These are phyloP conservation scores for Ceratocystis huliohia DNA, from an alignment of 2,329 filamentous ascomycete genomes.

Conservation along the genomic window DNA sequence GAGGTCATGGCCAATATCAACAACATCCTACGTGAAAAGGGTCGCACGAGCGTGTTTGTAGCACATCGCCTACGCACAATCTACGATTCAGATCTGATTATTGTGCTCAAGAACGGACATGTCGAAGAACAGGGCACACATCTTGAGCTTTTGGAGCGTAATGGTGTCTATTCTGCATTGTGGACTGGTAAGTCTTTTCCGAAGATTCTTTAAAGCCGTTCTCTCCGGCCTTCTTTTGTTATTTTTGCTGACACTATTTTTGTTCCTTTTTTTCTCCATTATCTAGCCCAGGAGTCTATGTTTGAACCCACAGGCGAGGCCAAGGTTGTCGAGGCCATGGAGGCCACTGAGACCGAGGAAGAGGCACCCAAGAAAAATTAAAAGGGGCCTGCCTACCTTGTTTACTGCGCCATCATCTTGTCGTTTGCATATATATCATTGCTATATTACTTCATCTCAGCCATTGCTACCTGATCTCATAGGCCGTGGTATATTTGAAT, in stretches of 20 bases:
- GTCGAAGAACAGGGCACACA: constrained; percentile 90
- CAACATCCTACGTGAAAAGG: constrained; percentile 76
- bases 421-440: neutral
- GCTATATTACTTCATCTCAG: neutral
- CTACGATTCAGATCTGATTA: constrained; percentile 83
- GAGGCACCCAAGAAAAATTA: constrained; percentile 10
- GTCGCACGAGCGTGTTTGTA: constrained; percentile 83
- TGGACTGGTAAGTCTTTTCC: constrained; percentile 60
- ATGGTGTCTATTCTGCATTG: constrained; percentile 73
- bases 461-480: neutral
- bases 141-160: constrained; percentile 62
- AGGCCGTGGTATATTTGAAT: neutral
- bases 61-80: constrained; percentile 88
- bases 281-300: constrained; percentile 49
- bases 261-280: constrained; percentile 20
- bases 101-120: constrained; percentile 69
- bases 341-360: constrained; percentile 4
- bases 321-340: neutral
- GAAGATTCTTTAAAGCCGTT: too few relatives aligned
- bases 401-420: neutral
- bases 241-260: neutral
- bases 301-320: constrained; percentile 26
- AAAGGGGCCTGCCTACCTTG: neutral
- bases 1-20: constrained; percentile 86
- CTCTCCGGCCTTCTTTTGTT: neutral